Percentiles rank a stretch among this genome's conserved stretches.
Evolutionary conservation across 139 green algal species (phyloP).

Genomic region (Tetradesmus lagerheimii): DNA sequence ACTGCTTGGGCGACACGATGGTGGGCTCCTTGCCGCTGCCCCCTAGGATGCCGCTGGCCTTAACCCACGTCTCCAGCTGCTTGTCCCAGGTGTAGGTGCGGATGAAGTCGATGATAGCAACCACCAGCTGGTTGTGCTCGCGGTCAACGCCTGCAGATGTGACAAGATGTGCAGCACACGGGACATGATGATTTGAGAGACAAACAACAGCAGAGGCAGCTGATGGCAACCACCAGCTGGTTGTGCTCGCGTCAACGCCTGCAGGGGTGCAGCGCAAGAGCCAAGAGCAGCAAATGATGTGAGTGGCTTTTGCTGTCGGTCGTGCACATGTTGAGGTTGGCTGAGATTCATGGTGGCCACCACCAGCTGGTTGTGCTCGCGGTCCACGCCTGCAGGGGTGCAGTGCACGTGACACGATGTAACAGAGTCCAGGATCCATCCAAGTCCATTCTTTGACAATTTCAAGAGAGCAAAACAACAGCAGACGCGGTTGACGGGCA

Average conservation of each 20-base stretch:
- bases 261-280: not conserved
- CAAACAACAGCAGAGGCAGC: not conserved
- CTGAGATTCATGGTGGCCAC: constrained; percentile 97
- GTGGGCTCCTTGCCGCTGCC: constrained; percentile 88
- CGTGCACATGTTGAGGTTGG: too few species aligned
- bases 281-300: too few species aligned
- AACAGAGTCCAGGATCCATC: too few species aligned
- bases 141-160: not conserved
- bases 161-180: too few species aligned
- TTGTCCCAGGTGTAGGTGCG: constrained; percentile 98
- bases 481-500: not conserved
- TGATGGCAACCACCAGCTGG: constrained; percentile 92
- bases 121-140: constrained; percentile 75
- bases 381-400: not conserved
- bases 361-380: constrained; percentile 73
- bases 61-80: constrained; percentile 98
- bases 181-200: too few species aligned
- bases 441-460: too few species aligned
- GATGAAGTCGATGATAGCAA: constrained; percentile 97
- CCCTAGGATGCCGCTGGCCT: constrained; percentile 91
- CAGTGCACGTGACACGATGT: too few species aligned
- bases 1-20: constrained; percentile 95
- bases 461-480: too few species aligned
- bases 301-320: too few species aligned
- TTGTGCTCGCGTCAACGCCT: constrained; percentile 40